These are phyloP conservation scores for Sarcodon sp. DNA, from an alignment of 768 basidiomycete species.

Conservation along the genomic window DNA sequence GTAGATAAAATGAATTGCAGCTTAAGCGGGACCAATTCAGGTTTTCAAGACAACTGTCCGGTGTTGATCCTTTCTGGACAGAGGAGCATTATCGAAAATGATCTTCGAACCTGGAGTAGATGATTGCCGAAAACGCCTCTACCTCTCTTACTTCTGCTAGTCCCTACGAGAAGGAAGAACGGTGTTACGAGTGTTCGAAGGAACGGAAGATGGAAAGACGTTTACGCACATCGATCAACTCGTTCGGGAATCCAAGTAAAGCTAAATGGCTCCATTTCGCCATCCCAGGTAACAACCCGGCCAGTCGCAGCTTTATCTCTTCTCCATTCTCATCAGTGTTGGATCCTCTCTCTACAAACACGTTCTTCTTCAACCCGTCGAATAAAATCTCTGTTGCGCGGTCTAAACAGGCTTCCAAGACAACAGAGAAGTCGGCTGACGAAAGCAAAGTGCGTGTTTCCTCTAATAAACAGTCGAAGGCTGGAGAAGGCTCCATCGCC, in stretches of 20 bases:
- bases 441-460: conserved; percentile 55
- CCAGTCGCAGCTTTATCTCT: conserved; percentile 51
- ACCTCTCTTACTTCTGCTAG: conserved; percentile 53
- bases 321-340: conserved; percentile 14
- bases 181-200: neutral
- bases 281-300: conserved; percentile 69
- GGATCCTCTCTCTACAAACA: conserved; percentile 28
- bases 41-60: neutral
- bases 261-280: conserved; percentile 67
- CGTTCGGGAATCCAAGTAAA: conserved; percentile 60
- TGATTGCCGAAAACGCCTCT: conserved; percentile 54
- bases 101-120: conserved; percentile 59
- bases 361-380: conserved; percentile 45
- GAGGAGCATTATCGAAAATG: conserved; percentile 21
- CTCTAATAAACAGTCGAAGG: conserved; percentile 49
- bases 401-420: conserved; percentile 66
- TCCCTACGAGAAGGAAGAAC: conserved; percentile 25
- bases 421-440: conserved; percentile 56
- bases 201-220: neutral
- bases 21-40: neutral
- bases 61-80: no score
- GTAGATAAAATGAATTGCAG: no score
- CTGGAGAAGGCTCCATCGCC: conserved; percentile 25
- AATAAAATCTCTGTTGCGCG: conserved; percentile 53
- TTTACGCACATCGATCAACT: conserved; percentile 66